phyloP scores from a whole-genome alignment of 2,329 filamentous ascomycete species.

The Talaromyces sp. region DNA sequence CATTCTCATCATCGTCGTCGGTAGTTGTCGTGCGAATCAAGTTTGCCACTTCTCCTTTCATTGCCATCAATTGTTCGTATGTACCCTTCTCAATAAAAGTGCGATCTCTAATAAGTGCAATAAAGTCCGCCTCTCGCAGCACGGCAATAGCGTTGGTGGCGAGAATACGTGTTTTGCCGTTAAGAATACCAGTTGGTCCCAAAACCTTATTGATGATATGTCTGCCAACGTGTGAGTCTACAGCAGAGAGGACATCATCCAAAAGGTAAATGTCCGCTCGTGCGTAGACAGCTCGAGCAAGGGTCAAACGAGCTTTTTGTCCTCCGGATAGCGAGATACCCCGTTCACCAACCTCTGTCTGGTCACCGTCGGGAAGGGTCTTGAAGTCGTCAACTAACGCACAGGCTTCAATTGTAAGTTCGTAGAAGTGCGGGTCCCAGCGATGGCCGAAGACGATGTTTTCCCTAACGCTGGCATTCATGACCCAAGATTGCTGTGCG shows the following conservation, averaged over 20 bases:
- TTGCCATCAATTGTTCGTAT: slow-evolving; percentile 84
- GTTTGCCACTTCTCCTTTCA: slow-evolving; percentile 85
- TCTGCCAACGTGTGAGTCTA: slow-evolving; percentile 95
- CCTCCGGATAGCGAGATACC: slow-evolving; percentile 95
- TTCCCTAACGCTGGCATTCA: slow-evolving; percentile 95
- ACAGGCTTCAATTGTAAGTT: slow-evolving; percentile 86
- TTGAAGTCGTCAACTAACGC: slow-evolving; percentile 87
- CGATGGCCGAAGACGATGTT: slow-evolving; percentile 96
- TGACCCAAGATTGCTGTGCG: slow-evolving; percentile 89
- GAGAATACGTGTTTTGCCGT: slow-evolving; percentile 82
- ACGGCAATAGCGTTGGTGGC: slow-evolving; percentile 95
- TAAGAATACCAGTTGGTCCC: slow-evolving; percentile 76
- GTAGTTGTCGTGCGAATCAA: slow-evolving; percentile 68
- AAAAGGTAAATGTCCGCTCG: slow-evolving; percentile 94
- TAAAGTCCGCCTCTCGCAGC: slow-evolving; percentile 82
- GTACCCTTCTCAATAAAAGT: slow-evolving; percentile 83
- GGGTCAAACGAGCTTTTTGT: slow-evolving; percentile 87
- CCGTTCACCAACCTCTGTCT: slow-evolving; percentile 93
- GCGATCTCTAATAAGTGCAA: slow-evolving; percentile 78
- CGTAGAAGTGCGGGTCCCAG: slow-evolving; percentile 91
- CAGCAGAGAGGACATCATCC: slow-evolving; percentile 90
- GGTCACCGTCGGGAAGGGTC: slow-evolving; percentile 89
- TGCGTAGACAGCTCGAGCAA: slow-evolving; percentile 93
- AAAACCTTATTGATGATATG: slow-evolving; percentile 95
- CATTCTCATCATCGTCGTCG: slow-evolving; percentile 45